Percentiles rank a stretch among this genome's conserved stretches.
These are phyloP conservation scores for Tulasnella sp. DNA, from an alignment of 768 basidiomycete genomes.

Conservation along the genomic window DNA sequence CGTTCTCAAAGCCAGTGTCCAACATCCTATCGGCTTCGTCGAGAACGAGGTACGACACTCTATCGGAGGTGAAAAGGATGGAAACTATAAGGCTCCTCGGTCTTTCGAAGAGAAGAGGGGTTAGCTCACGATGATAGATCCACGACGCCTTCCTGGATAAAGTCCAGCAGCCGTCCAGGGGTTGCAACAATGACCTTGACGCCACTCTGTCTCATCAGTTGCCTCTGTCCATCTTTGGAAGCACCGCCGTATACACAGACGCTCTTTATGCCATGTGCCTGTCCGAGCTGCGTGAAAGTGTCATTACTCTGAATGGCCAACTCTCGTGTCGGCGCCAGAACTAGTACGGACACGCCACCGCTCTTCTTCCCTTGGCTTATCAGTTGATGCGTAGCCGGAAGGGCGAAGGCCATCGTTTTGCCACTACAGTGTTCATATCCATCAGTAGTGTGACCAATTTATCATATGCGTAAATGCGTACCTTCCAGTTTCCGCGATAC, in stretches of 20 bases:
- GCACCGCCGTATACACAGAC: slow-evolving; percentile 96
- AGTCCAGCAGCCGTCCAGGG: slow-evolving; percentile 84
- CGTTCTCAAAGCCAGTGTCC: slow-evolving; percentile 97
- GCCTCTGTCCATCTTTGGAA: slow-evolving; percentile 71
- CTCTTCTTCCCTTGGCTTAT: slow-evolving; percentile 22
- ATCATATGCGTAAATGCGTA: slow-evolving; percentile 24
- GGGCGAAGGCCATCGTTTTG: slow-evolving; percentile 92
- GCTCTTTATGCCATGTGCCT: slow-evolving; percentile 60
- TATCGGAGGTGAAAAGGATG: slow-evolving; percentile 25
- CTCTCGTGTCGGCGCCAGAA: slow-evolving; percentile 92
- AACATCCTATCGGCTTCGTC: slow-evolving; percentile 99
- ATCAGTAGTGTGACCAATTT: background rate
- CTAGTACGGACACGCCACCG: slow-evolving; percentile 38
- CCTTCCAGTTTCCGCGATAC: slow-evolving; percentile 95
- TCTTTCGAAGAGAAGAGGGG: background rate
- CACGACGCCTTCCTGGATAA: slow-evolving; percentile 77
- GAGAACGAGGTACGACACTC: slow-evolving; percentile 82
- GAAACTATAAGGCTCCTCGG: slow-evolving; percentile 9
- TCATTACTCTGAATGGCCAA: slow-evolving; percentile 92
- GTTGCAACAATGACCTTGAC: slow-evolving; percentile 82
- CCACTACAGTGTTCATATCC: slow-evolving; percentile 40
- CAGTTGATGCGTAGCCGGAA: slow-evolving; percentile 72
- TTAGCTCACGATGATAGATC: slow-evolving; percentile 60
- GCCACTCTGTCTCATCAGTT: slow-evolving; percentile 45
- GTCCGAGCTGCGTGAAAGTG: slow-evolving; percentile 60